Evolutionary conservation across 1,284 basidiomycete species (phyloP).

Genomic region (Mycena sp.): DNA sequence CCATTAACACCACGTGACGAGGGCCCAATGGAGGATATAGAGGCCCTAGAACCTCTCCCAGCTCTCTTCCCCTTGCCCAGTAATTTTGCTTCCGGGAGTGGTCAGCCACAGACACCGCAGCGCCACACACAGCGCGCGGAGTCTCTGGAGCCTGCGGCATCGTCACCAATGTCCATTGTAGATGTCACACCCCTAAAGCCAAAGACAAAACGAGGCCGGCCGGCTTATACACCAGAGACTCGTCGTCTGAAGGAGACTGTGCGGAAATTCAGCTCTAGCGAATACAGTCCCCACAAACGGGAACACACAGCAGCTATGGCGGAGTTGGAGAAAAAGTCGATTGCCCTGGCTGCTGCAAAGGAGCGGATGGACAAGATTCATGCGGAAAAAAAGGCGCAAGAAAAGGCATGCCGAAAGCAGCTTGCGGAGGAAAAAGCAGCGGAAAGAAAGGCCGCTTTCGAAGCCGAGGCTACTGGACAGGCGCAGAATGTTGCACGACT

Average conservation of each 20-base stretch:
- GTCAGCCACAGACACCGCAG: background rate
- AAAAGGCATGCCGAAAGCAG: background rate
- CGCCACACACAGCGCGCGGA: background rate
- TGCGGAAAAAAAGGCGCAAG: background rate
- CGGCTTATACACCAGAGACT: background rate
- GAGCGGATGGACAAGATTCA: background rate
- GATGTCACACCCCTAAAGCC: constrained; percentile 1
- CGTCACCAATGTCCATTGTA: background rate
- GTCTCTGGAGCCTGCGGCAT: background rate
- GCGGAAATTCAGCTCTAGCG: background rate
- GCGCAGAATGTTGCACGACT: background rate
- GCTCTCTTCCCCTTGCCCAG: background rate
- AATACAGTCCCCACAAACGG: background rate
- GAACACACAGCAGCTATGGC: background rate
- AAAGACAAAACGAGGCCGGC: background rate
- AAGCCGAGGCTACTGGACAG: background rate
- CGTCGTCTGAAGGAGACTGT: background rate
- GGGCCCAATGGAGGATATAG: background rate
- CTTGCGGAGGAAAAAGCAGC: background rate
- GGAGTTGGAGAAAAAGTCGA: background rate
- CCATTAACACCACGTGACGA: background rate
- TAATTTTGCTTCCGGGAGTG: background rate
- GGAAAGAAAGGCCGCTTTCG: background rate
- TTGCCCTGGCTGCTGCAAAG: background rate
- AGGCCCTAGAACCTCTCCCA: background rate